A percentile compares a stretch with the other conserved stretches of the same genome.
Evolutionary conservation across 768 basidiomycete species (phyloP).

Genomic region (Lyophyllum semitale): DNA sequence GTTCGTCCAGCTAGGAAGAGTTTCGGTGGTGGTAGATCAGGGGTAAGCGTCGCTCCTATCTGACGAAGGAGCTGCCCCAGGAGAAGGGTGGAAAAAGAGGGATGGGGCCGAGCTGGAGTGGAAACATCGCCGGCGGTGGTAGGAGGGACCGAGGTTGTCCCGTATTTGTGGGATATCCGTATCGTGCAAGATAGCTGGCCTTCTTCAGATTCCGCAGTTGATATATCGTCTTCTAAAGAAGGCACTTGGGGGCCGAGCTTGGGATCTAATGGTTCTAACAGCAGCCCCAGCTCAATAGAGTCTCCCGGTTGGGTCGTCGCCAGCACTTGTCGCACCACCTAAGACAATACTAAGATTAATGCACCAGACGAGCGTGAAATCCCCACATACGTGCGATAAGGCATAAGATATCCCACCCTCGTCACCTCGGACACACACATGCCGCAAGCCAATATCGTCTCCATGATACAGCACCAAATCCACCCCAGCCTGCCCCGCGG

Average conservation of each 20-base stretch:
- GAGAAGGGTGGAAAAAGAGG: constrained; percentile 48
- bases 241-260: constrained; percentile 7
- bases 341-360: constrained; percentile 3
- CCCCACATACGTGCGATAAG: constrained; percentile 75
- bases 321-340: constrained; percentile 88
- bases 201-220: constrained; percentile 28
- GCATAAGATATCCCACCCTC: constrained; percentile 83
- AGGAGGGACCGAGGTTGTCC: constrained; percentile 17
- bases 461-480: constrained; percentile 91
- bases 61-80: constrained; percentile 63
- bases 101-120: constrained; percentile 40
- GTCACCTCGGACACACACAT: constrained; percentile 82
- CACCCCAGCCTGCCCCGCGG: constrained; percentile 80
- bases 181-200: constrained; percentile 44
- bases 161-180: constrained; percentile 51
- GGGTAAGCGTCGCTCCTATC: constrained; percentile 51
- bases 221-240: constrained; percentile 20
- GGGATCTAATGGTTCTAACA: constrained; percentile 35
- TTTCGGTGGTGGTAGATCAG: constrained; percentile 46
- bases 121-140: constrained; percentile 22
- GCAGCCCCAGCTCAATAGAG: constrained; percentile 83
- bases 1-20: constrained; percentile 48
- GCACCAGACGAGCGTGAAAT: constrained; percentile 17
- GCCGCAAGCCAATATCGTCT: constrained; percentile 79
- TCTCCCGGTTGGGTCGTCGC: constrained; percentile 70